Conservation (phyloP, 305 asterid genomes). For the Fraxinus angustifolia region DNA sequence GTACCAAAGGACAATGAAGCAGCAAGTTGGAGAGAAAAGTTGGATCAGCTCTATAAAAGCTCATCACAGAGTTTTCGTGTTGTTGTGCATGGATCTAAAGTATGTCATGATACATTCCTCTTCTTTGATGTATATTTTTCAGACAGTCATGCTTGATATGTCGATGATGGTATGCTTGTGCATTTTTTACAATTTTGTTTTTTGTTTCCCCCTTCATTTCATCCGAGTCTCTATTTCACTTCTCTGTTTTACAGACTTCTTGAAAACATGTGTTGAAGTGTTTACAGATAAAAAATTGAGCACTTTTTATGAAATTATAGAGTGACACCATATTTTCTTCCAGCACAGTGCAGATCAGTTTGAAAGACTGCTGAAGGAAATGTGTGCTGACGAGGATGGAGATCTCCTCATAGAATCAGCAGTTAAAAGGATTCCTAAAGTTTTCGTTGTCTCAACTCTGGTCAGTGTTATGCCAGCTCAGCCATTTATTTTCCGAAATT, state of each 20-base stretch:
- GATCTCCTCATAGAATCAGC: constrained; percentile 97
- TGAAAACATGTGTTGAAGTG: constrained; percentile 3
- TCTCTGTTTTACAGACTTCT: constrained; percentile 6
- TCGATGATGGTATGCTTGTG: not conserved
- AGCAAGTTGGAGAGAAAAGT: constrained; percentile 96
- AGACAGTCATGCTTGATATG: constrained; percentile 7
- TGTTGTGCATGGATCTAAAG: constrained; percentile 97
- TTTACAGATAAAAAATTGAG: constrained; percentile 12
- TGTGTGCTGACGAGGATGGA: constrained; percentile 97
- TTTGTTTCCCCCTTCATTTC: not conserved
- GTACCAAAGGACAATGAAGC: constrained; percentile 97
- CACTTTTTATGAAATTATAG: constrained; percentile 18
- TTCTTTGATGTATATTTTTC: constrained; percentile 11
- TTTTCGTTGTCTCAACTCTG: constrained; percentile 91
- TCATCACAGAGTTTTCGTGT: constrained; percentile 98
- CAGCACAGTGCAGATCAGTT: constrained; percentile 99
- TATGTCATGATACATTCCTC: constrained; percentile 32
- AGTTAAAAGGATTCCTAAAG: constrained; percentile 86
- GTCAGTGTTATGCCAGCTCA: constrained; percentile 96
- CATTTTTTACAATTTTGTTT: not conserved
- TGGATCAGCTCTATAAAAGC: constrained; percentile 98
- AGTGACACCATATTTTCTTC: constrained; percentile 41
- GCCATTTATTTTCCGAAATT: constrained; percentile 97
- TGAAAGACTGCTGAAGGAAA: constrained; percentile 91
- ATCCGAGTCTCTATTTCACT: constrained; percentile 17